Percentiles rank a stretch among this genome's conserved stretches.
Evolutionary conservation across 352 stramenopile genomes (phyloP).

Genomic region (Phytophthora capsici): DNA sequence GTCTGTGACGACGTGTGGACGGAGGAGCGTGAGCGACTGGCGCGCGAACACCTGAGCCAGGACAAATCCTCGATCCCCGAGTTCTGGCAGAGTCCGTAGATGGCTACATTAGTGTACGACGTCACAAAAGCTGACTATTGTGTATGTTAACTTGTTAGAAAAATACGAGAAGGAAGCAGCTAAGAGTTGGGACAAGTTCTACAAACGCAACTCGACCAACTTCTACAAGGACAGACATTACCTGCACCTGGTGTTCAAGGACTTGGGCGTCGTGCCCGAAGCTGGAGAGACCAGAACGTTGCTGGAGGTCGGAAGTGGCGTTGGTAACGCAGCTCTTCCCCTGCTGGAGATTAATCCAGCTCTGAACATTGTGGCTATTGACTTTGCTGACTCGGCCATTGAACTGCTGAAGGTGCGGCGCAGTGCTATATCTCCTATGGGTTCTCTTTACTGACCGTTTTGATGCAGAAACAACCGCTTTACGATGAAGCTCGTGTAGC

Average conservation of each 20-base stretch:
- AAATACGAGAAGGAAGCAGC: conserved; percentile 88
- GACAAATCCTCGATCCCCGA: conserved; percentile 80
- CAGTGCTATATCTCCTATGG: background rate
- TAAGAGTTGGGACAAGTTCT: conserved; percentile 95
- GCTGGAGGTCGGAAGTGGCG: conserved; percentile 95
- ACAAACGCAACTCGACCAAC: conserved; percentile 92
- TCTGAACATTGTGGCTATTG: conserved; percentile 91
- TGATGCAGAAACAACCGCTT: conserved; percentile 74
- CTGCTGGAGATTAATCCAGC: conserved; percentile 92
- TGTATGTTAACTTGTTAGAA: conserved; percentile 29
- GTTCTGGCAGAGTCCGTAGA: conserved; percentile 76
- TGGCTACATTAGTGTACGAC: background rate
- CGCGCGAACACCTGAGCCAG: conserved; percentile 66
- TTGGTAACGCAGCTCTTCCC: conserved; percentile 95
- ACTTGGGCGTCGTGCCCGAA: conserved; percentile 72
- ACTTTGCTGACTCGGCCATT: conserved; percentile 94
- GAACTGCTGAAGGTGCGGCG: conserved; percentile 83
- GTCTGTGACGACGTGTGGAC: conserved; percentile 88
- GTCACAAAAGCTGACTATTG: background rate
- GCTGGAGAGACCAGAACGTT: conserved; percentile 62
- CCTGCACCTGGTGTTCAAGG: conserved; percentile 91
- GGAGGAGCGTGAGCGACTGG: conserved; percentile 75
- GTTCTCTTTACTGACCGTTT: background rate
- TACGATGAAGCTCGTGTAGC: conserved; percentile 74
- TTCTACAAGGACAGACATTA: conserved; percentile 98